phyloP scores from a whole-genome alignment of 163 green algal genomes.

The Scenedesmus sp. region DNA sequence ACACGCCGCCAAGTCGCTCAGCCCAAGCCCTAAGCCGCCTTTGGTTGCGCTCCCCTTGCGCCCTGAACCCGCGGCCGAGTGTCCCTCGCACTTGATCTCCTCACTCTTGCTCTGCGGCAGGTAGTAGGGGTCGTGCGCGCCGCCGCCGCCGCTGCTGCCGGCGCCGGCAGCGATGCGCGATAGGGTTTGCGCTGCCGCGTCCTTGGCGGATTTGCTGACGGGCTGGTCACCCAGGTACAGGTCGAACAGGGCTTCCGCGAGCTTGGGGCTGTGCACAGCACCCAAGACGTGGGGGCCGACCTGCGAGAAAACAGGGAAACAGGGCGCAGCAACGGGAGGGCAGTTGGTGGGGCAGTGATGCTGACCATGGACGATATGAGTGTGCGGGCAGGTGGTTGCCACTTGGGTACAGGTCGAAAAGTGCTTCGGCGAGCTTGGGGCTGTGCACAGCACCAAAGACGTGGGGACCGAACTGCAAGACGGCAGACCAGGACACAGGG shows the following conservation, averaged over 20 bases:
- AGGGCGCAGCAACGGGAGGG: background rate
- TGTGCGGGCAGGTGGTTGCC: too few species aligned
- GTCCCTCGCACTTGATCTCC: background rate
- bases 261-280: constrained; percentile 60
- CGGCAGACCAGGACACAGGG: background rate
- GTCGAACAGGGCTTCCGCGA: constrained; percentile 75
- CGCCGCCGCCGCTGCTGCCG: background rate
- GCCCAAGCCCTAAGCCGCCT: background rate
- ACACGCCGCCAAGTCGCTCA: constrained; percentile 42
- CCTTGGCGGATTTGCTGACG: constrained; percentile 62
- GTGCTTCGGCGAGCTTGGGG: too few species aligned
- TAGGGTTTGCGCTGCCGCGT: constrained; percentile 26
- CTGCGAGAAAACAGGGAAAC: background rate
- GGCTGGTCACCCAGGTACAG: constrained; percentile 72
- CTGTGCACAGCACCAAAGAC: constrained; percentile 62
- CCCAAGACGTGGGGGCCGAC: constrained; percentile 49
- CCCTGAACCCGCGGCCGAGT: background rate
- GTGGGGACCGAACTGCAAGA: background rate
- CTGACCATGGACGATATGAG: background rate
- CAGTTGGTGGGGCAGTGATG: background rate
- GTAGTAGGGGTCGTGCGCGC: constrained; percentile 15
- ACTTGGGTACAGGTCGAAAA: too few species aligned
- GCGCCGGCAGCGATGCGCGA: constrained; percentile 7
- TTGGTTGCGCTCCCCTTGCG: background rate
- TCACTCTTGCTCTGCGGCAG: background rate